Evolutionary conservation across 2,329 filamentous ascomycete species (phyloP).

Genomic region (Alternaria infectoria): DNA sequence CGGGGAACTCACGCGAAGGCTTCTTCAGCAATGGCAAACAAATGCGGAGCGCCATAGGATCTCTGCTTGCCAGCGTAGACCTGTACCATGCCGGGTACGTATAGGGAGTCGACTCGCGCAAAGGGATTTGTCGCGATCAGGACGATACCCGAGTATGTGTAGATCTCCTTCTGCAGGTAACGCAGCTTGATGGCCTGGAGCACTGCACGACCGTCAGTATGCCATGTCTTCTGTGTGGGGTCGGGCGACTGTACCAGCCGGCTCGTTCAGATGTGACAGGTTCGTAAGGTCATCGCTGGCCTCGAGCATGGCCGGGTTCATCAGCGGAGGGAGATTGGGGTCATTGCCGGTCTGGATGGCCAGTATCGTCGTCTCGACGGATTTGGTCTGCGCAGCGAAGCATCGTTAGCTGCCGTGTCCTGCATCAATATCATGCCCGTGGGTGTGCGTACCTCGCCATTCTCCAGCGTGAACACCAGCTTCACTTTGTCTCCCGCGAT

Average conservation of each 20-base stretch:
- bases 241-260: slow-evolving; percentile 72
- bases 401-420: slow-evolving; percentile 15
- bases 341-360: slow-evolving; percentile 80
- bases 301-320: slow-evolving; percentile 98
- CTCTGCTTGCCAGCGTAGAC: slow-evolving; percentile 97
- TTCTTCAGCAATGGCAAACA: slow-evolving; percentile 98
- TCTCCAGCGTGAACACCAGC: slow-evolving; percentile 86
- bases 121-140: slow-evolving; percentile 99
- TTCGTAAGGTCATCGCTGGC: slow-evolving; percentile 98
- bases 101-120: slow-evolving; percentile 94
- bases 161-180: slow-evolving; percentile 98
- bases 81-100: slow-evolving; percentile 99
- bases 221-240: slow-evolving; percentile 6
- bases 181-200: slow-evolving; percentile 96
- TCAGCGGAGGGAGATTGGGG: slow-evolving; percentile 82
- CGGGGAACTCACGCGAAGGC: slow-evolving; percentile 79
- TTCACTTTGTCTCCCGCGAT: slow-evolving; percentile 84
- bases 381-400: slow-evolving; percentile 68
- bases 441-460: slow-evolving; percentile 75
- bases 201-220: slow-evolving; percentile 63
- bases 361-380: slow-evolving; percentile 75
- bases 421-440: neutral
- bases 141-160: slow-evolving; percentile 98
- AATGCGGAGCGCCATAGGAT: slow-evolving; percentile 93
- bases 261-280: slow-evolving; percentile 96